Evolutionary conservation across 2,329 filamentous ascomycete genomes (phyloP).

Genomic region (Ceratocystis ficicola): DNA sequence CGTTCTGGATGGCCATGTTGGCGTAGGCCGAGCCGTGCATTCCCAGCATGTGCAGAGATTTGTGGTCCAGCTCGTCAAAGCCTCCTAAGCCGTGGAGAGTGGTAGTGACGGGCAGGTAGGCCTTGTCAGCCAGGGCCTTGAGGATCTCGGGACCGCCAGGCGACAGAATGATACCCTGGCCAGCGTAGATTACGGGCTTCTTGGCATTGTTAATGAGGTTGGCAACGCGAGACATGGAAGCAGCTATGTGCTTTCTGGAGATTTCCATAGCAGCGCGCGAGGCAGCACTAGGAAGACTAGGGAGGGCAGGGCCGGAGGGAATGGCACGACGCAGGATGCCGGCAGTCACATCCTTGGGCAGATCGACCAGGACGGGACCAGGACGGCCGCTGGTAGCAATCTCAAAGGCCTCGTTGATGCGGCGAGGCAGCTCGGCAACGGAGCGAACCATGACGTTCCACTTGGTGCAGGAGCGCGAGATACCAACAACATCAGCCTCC

Average conservation of each 20-base stretch:
- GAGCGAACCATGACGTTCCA: conserved; percentile 99
- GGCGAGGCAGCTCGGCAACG: conserved; percentile 78
- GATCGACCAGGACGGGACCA: conserved; percentile 85
- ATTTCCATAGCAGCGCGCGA: conserved; percentile 66
- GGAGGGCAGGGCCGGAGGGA: conserved; percentile 60
- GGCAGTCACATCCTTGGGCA: conserved; percentile 93
- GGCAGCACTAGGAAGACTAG: conserved; percentile 73
- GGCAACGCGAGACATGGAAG: conserved; percentile 64
- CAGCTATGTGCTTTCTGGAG: conserved; percentile 57
- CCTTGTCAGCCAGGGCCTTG: conserved; percentile 79
- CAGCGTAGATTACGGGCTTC: conserved; percentile 91
- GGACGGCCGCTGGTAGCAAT: conserved; percentile 91
- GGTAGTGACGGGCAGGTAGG: conserved; percentile 85
- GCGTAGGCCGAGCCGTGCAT: conserved; percentile 97
- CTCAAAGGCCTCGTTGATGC: conserved; percentile 96
- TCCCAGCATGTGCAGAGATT: conserved; percentile 93
- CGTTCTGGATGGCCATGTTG: conserved; percentile 96
- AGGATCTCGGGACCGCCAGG: conserved; percentile 69
- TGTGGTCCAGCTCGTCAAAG: conserved; percentile 85
- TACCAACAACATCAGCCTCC: conserved; percentile 87
- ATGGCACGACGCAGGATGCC: conserved; percentile 73
- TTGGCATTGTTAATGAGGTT: conserved; percentile 75
- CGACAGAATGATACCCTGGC: conserved; percentile 72
- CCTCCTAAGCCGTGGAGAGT: conserved; percentile 87
- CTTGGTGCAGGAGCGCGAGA: conserved; percentile 90